phyloP scores from a whole-genome alignment of 192 early-diverging fungal species.

The Mortierella antarctica region DNA sequence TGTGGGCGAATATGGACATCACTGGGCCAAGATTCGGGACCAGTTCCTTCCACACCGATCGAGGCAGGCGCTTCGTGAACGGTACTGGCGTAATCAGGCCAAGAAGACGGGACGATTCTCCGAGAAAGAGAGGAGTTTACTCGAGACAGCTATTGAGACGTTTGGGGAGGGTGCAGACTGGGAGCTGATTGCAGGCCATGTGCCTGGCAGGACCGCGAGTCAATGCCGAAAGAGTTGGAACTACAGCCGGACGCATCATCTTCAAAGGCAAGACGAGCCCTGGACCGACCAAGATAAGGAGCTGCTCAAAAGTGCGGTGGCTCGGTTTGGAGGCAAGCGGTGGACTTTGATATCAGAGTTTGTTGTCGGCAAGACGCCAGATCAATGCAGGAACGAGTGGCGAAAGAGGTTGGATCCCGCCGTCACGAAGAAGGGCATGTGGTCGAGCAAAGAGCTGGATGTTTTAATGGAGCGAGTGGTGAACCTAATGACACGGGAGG shows the following conservation, averaged over 20 bases:
- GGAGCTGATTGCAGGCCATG: slow-evolving; percentile 30
- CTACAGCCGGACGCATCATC: slow-evolving; percentile 32
- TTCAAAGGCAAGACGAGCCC: slow-evolving; percentile 28
- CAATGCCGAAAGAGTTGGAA: slow-evolving; percentile 44
- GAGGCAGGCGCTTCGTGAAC: slow-evolving; percentile 32
- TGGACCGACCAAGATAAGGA: slow-evolving; percentile 32
- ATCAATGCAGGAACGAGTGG: slow-evolving; percentile 36
- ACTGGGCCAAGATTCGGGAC: slow-evolving; percentile 31
- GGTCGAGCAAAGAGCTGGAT: slow-evolving; percentile 28
- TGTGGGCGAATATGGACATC: slow-evolving; percentile 17
- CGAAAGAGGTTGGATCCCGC: slow-evolving; percentile 18
- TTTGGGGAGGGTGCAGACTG: slow-evolving; percentile 38
- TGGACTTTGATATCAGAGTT: slow-evolving; percentile 38
- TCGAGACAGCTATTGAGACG: slow-evolving; percentile 36
- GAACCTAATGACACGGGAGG: slow-evolving; percentile 13
- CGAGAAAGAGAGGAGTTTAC: slow-evolving; percentile 24
- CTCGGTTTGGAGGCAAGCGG: slow-evolving; percentile 21
- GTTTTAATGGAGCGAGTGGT: slow-evolving; percentile 30
- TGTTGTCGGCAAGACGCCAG: slow-evolving; percentile 41
- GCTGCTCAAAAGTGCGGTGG: slow-evolving; percentile 27
- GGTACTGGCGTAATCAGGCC: slow-evolving; percentile 27
- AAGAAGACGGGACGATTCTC: slow-evolving; percentile 35
- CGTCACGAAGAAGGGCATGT: not conserved
- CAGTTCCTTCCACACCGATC: slow-evolving; percentile 27
- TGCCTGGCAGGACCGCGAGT: slow-evolving; percentile 34